phyloP scores from a whole-genome alignment of 306 rosid species.

The Arachis stenosperma region DNA sequence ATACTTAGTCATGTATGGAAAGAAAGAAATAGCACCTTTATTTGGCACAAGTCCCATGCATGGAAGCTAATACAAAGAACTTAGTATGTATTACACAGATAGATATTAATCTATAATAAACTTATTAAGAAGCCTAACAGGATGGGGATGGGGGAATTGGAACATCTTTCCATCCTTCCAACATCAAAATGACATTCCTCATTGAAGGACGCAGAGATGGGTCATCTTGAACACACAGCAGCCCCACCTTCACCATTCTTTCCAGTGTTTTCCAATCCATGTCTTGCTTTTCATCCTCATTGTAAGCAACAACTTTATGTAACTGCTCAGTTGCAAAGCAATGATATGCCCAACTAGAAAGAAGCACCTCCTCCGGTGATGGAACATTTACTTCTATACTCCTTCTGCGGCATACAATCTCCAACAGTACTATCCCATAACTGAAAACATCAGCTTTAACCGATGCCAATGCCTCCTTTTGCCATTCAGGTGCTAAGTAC shows the following conservation, averaged over 20 bases:
- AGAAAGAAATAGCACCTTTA: no score
- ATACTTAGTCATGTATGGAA: no score
- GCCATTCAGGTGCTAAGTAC: slow-evolving; percentile 49
- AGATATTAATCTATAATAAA: no score
- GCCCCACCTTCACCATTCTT: slow-evolving; percentile 50
- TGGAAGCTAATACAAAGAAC: no score
- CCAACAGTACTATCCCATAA: slow-evolving; percentile 41
- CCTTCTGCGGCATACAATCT: slow-evolving; percentile 42
- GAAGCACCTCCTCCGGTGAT: slow-evolving; percentile 32
- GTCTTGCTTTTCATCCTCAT: slow-evolving; percentile 2
- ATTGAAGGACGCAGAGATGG: slow-evolving; percentile 45
- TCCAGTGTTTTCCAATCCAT: slow-evolving; percentile 46
- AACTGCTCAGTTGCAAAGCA: slow-evolving; percentile 38
- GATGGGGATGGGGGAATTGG: slow-evolving; percentile 40
- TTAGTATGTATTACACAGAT: no score
- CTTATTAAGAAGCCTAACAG: not conserved
- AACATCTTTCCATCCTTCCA: slow-evolving; percentile 47
- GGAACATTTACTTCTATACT: slow-evolving; percentile 32
- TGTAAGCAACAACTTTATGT: slow-evolving; percentile 14
- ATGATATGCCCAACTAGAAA: slow-evolving; percentile 43
- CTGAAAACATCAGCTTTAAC: slow-evolving; percentile 44
- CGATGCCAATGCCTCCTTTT: slow-evolving; percentile 32
- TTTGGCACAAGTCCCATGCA: no score
- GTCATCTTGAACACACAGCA: slow-evolving; percentile 50
- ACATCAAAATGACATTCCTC: slow-evolving; percentile 44